phyloP scores from a whole-genome alignment of 257 asterid species.

The Cynanchum wilfordii region DNA sequence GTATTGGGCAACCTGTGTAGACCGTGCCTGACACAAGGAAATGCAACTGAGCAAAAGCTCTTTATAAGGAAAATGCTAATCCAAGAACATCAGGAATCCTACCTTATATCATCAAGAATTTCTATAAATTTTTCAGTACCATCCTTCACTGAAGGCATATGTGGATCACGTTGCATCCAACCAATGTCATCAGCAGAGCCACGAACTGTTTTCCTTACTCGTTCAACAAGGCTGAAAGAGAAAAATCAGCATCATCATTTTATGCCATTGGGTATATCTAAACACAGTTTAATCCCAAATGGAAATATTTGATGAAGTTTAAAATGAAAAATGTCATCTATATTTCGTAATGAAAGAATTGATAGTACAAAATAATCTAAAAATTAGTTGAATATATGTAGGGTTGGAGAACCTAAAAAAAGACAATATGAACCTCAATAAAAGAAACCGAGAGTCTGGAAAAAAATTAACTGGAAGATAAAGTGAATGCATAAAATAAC shows the following conservation, averaged over 20 bases:
- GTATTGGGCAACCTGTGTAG: constrained; percentile 78
- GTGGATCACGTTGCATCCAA: constrained; percentile 68
- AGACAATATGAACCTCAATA: not conserved
- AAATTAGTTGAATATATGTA: not conserved
- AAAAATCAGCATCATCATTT: constrained; percentile 1
- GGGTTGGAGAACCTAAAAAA: not conserved
- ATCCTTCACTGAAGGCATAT: constrained; percentile 91
- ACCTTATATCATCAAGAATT: constrained; percentile 83
- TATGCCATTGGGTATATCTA: not conserved
- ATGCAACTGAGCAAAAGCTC: constrained; percentile 19
- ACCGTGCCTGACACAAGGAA: constrained; percentile 70
- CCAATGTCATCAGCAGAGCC: constrained; percentile 99
- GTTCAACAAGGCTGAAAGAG: constrained; percentile 32
- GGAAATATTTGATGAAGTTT: not conserved
- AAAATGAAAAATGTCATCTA: not conserved
- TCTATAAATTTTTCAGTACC: constrained; percentile 72
- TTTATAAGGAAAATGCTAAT: not conserved
- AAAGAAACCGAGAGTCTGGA: not conserved
- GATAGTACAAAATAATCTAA: not conserved
- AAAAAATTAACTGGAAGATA: not conserved
- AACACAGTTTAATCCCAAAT: not conserved
- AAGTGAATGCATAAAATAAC: not conserved
- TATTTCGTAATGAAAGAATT: not conserved
- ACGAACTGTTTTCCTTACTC: constrained; percentile 82
- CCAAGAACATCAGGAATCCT: not conserved